Evolutionary conservation across 208 protist genomes (phyloP), one percentile per base, ranked within the genome.

Genomic region (Dictyostelium gargantuum): DNA sequence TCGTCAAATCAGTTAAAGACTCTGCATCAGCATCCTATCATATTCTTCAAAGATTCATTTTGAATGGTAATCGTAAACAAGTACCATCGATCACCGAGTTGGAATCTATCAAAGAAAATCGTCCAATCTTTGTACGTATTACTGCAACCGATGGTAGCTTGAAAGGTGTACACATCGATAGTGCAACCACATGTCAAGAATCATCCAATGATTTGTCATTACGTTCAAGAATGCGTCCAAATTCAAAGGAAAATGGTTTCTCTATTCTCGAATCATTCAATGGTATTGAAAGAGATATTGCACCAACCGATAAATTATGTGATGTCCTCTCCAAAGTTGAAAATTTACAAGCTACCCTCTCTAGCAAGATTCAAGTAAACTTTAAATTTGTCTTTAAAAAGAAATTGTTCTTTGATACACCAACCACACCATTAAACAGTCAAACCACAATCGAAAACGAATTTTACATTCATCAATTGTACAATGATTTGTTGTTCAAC

Each of bases 361-460:
- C 21, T 1, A 26, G 68, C 21, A 89, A 89, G 38, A 38, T 89
- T 19, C 32, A 44, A 21, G n/a, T 89, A 3, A 79, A 77, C 35
- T 89, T 89, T 66, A 89, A 79, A 56, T 63, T 89, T 15, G 10
- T 68, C 5, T 79, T 89, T 26, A 89, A 89, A 44, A 89, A 89
- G 52, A 26, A 68, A 32, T 79, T 89, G 10, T 89, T 89, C 50
- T 19, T 58, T 17, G 32, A 23, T 29, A 32, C 26, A 2, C n/a
- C 58, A 42, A 15, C 13, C 11, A 1, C n/a, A 6, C 29, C 26
- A 35, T 19, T 35, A 3, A 66, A 66, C n/a, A n/a, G n/a, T n/a
- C n/a, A n/a, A n/a, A n/a, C n/a, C n/a, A 50, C 50, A 0, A 26
- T 58, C 17, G 82, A 89, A 54, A 48, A 11, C 13, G 82, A 89